phyloP scores from a whole-genome alignment of 345 rosid species.

The Excoecaria agallocha region DNA sequence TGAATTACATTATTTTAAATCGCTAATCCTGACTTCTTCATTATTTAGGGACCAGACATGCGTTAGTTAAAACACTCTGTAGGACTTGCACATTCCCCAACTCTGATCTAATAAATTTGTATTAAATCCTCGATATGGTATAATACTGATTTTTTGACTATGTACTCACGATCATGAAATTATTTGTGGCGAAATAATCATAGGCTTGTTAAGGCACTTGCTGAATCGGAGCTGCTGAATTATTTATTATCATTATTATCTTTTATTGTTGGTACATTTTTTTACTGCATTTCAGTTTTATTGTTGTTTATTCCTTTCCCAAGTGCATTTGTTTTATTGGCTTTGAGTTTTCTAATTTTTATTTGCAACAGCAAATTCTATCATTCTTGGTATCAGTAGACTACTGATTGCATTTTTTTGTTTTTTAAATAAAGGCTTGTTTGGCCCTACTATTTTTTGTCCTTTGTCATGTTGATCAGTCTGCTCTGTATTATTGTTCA shows the following conservation, averaged over 20 bases:
- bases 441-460: neutral
- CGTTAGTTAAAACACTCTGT: neutral
- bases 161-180: neutral
- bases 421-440: neutral
- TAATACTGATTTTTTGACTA: neutral
- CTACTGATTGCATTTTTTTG: neutral
- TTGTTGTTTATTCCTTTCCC: neutral
- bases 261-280: neutral
- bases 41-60: neutral
- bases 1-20: neutral
- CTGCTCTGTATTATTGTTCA: neutral
- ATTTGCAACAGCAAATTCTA: neutral
- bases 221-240: neutral
- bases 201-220: neutral
- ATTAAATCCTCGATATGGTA: neutral
- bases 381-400: neutral
- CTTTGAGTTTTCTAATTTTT: neutral
- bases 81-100: neutral
- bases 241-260: neutral
- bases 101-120: neutral
- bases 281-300: neutral
- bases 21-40: neutral
- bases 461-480: neutral
- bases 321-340: neutral
- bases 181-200: neutral